Evolutionary conservation across 1,284 basidiomycete genomes (phyloP), one percentile per base, ranked within the genome.

Genomic region (Mycena citricolor): DNA sequence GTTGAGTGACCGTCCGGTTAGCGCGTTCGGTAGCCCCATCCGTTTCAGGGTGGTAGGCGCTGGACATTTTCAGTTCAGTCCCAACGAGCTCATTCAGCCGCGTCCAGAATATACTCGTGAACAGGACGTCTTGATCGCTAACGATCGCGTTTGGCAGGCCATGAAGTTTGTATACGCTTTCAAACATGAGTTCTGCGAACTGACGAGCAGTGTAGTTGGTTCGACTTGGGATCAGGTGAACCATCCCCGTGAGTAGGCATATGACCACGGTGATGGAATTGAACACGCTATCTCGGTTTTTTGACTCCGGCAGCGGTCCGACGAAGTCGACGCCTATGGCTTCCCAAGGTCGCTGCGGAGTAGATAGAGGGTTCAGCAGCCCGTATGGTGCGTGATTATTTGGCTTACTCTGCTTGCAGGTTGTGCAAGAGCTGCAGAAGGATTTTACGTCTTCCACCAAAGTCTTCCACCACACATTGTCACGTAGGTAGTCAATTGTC

Each of bases 51-150:
- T 43, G 42, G 17, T 43, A 43, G n/a, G 42, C 42, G 5, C 14
- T 43, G 13, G 42, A 43, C 34, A 43, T 35, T 11, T 34, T 13
- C 21, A 43, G 22, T 20, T 43, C 34, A n/a, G 28, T 23, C 21
- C 42, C 42, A 10, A 43, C 13, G 6, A 43, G 31, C 25, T 43
- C 32, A 21, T 43, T 14, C 23, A 43, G 6, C 34, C 52, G 14
- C 5, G 36, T 52, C 70, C 71, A 76, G 49, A 76, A 74, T 1
- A 16, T 28, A 5, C 61, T 63, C 0, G 67, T 66, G 49, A 74
- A 76, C 5, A 65, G 47, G 0, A 62, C 54, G 39, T 74, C 69
- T 1, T 68, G 52, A 40, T 74, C 66, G 13, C 60, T 63, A n/a
- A 72, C 55, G 26, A 78, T 70, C 0, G 44, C 37, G 8, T 54